phyloP scores from a whole-genome alignment of 495 filamentous ascomycete genomes.

The Daldinia childiae region DNA sequence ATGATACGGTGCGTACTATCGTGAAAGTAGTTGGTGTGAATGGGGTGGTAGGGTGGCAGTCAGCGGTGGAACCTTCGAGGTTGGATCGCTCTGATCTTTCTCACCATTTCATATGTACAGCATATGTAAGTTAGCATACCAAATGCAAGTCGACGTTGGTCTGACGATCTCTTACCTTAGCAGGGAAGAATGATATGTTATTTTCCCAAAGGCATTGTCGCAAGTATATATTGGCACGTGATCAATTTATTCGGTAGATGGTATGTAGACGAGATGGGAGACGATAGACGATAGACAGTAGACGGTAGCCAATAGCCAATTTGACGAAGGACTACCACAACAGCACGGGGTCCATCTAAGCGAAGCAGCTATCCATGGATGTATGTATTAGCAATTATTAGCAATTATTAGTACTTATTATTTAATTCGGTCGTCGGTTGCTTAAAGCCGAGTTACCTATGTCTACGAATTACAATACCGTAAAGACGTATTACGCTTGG shows the following conservation, averaged over 20 bases:
- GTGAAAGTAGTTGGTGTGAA: slow-evolving; percentile 19
- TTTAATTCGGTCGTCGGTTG: not conserved
- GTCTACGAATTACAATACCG: slow-evolving; percentile 15
- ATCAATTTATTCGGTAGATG: not conserved
- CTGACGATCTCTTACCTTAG: slow-evolving; percentile 18
- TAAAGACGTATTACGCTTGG: slow-evolving; percentile 2
- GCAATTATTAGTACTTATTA: not conserved
- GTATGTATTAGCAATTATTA: not conserved
- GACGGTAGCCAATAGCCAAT: not conserved
- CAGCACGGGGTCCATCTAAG: slow-evolving; percentile 10
- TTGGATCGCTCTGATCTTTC: slow-evolving; percentile 18
- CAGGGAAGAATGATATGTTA: not conserved
- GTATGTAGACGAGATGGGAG: no score
- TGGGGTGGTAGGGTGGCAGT: not conserved
- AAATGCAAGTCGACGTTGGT: slow-evolving; percentile 14
- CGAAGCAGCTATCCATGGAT: slow-evolving; percentile 8
- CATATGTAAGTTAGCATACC: not conserved
- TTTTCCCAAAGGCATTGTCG: not conserved
- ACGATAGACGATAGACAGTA: not conserved
- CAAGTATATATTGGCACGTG: not conserved
- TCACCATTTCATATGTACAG: not conserved
- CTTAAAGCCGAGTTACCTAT: slow-evolving; percentile 10
- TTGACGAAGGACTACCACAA: not conserved
- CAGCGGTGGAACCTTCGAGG: slow-evolving; percentile 28
- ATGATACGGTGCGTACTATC: slow-evolving; percentile 28